Evolutionary conservation across 2,329 filamentous ascomycete genomes (phyloP).

Genomic region (Phyllosticta capitalensis): DNA sequence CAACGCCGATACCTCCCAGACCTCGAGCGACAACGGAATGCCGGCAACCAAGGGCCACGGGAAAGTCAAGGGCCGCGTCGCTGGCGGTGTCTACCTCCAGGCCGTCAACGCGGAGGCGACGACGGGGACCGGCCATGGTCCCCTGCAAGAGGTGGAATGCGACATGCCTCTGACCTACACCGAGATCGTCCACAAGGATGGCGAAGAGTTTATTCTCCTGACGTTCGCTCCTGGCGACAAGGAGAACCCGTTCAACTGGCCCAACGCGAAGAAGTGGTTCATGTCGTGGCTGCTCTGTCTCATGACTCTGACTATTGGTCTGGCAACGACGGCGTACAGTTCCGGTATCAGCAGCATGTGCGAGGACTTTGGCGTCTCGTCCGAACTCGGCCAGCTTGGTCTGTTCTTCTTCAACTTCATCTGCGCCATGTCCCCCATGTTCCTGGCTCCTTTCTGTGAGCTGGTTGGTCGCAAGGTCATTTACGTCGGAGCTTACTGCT

Average conservation of each 20-base stretch:
- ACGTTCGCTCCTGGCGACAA: conserved; percentile 38
- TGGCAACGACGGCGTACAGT: conserved; percentile 45
- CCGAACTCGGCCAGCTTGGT: conserved; percentile 39
- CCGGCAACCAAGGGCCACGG: neutral
- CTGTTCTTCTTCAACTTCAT: conserved; percentile 43
- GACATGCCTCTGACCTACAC: conserved; percentile 41
- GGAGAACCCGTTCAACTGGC: conserved; percentile 46
- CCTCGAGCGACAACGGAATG: neutral
- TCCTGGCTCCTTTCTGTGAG: conserved; percentile 43
- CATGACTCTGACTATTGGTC: conserved; percentile 46
- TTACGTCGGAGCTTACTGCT: conserved; percentile 37
- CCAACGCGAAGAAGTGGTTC: conserved; percentile 33
- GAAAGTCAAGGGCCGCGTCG: conserved; percentile 25
- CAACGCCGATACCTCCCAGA: conserved; percentile 6
- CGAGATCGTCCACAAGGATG: conserved; percentile 33
- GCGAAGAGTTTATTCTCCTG: conserved; percentile 37
- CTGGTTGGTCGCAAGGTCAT: conserved; percentile 39
- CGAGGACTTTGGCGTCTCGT: conserved; percentile 34
- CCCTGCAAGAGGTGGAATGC: conserved; percentile 35
- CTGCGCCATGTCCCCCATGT: conserved; percentile 39
- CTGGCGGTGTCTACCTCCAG: conserved; percentile 31
- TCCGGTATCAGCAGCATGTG: conserved; percentile 40
- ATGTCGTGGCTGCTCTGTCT: conserved; percentile 40
- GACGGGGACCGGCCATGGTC: conserved; percentile 20
- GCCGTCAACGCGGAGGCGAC: conserved; percentile 18